Evolutionary conservation across 306 rosid genomes (phyloP), one percentile per base, ranked within the genome.

Genomic region (Luffa aegyptiaca): DNA sequence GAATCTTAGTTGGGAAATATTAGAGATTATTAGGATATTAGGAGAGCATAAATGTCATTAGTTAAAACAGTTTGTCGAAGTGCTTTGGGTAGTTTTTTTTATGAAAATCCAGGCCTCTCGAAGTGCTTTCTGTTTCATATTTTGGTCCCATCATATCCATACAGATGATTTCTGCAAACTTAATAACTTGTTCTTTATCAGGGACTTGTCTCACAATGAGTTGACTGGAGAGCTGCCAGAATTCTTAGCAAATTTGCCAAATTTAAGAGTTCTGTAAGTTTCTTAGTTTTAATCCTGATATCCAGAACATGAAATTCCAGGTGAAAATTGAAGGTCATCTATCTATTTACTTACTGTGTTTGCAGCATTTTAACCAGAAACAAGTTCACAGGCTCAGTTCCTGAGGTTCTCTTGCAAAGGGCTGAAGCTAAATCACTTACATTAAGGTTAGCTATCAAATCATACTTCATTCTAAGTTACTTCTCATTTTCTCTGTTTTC

Each of bases 181-280:
- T 41, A 48, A 17, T 46, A 78, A 45, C 42, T 10, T 41, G 42
- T 45, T 61, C 44, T 59, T 1, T 57, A 56, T 13, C 41, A 88
- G 89, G 82, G 86, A 89, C 75, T 80, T 87, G 58, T 85, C 90
- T 42, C 44, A 84, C 84, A 89, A 89, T 63, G 81, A 83, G 20
- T 77, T 89, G 39, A 80, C 79, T 1, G 89, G 93, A 46, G 18
- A 65, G 42, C 5, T 87, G 2, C 93, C 88, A 0, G 72, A 77
- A 5, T 81, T 68, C 78, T 66, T 89, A 13, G 83, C 84, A 26
- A n/a, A 57, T 46, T 57, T 87, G 10, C 37, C 74, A 3, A 64
- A 55, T 4, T 74, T 89, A 51, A 80, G 68, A 6, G 1, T 64
- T 12, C 79, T 90, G 88, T 90, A 80, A 81, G 89, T 59, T 10